Evolutionary conservation across 2,329 filamentous ascomycete species (phyloP).

Genomic region (Colletotrichum melonis): DNA sequence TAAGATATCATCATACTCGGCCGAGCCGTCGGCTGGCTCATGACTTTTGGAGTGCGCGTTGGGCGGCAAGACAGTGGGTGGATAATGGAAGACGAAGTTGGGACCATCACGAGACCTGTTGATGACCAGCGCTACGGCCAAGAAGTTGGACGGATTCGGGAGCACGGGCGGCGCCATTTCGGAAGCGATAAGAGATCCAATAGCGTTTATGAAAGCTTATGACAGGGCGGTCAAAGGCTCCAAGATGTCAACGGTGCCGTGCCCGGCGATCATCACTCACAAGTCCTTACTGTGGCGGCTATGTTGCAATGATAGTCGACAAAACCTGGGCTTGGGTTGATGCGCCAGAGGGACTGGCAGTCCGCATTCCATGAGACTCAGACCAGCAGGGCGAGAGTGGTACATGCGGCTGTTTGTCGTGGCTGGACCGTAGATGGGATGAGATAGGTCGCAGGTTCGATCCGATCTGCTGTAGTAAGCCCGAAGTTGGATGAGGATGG

Average conservation of each 20-base stretch:
- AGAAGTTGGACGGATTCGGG: constrained; percentile 65
- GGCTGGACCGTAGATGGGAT: background rate
- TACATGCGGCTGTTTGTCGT: constrained; percentile 1
- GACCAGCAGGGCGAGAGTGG: background rate
- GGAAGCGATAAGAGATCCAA: constrained; percentile 17
- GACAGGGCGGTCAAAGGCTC: background rate
- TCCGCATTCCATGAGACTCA: background rate
- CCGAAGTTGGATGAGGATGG: background rate
- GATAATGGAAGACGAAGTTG: constrained; percentile 88
- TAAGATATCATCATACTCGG: constrained; percentile 63
- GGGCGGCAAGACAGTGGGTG: constrained; percentile 65
- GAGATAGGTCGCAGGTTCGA: background rate
- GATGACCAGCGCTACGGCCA: constrained; percentile 80
- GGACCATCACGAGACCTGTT: constrained; percentile 82
- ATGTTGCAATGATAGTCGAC: background rate
- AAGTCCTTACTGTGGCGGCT: background rate
- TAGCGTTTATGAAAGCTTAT: background rate
- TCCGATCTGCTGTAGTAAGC: background rate
- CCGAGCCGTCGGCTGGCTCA: constrained; percentile 47
- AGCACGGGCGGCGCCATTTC: constrained; percentile 61
- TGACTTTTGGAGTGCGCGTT: constrained; percentile 47
- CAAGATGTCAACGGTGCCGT: constrained; percentile 2
- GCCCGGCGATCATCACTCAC: constrained; percentile 2
- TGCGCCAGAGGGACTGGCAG: background rate
- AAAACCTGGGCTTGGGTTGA: background rate